Evolutionary conservation across 2,329 filamentous ascomycete species (phyloP).

Genomic region (Huntiella omanensis): DNA sequence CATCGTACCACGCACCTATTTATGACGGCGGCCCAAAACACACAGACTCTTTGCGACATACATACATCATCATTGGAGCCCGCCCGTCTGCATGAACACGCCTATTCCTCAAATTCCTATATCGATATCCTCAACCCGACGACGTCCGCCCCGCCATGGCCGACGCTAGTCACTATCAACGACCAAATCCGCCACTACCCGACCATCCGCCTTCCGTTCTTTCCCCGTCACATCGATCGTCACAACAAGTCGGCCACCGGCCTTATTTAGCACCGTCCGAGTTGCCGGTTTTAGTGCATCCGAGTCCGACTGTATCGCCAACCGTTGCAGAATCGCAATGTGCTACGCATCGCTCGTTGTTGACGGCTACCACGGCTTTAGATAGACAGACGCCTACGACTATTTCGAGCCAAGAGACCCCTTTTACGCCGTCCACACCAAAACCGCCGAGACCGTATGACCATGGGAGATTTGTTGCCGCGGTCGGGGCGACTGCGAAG

Average conservation of each 20-base stretch:
- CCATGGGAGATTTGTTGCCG: slow-evolving; percentile 2
- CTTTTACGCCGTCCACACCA: not conserved
- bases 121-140: not conserved
- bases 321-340: slow-evolving; percentile 1
- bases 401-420: not conserved
- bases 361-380: not conserved
- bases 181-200: not conserved
- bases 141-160: not conserved
- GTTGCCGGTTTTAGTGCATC: not conserved
- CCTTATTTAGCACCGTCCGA: not conserved
- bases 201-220: not conserved
- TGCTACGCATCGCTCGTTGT: not conserved
- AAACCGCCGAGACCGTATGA: not conserved
- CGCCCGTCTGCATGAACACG: too few relatives aligned
- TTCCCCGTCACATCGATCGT: too few relatives aligned
- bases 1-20: not conserved
- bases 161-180: not conserved
- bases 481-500: not conserved
- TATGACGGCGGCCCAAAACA: too few relatives aligned
- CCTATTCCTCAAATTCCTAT: too few relatives aligned
- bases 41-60: too few relatives aligned
- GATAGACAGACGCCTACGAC: not conserved
- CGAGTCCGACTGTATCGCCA: slow-evolving; percentile 1
- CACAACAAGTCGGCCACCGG: not conserved
- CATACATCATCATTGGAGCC: too few relatives aligned